Base-by-base conservation (phyloP, 2,329 filamentous ascomycete genomes). In the Teratosphaeriaceae sp. region DNA sequence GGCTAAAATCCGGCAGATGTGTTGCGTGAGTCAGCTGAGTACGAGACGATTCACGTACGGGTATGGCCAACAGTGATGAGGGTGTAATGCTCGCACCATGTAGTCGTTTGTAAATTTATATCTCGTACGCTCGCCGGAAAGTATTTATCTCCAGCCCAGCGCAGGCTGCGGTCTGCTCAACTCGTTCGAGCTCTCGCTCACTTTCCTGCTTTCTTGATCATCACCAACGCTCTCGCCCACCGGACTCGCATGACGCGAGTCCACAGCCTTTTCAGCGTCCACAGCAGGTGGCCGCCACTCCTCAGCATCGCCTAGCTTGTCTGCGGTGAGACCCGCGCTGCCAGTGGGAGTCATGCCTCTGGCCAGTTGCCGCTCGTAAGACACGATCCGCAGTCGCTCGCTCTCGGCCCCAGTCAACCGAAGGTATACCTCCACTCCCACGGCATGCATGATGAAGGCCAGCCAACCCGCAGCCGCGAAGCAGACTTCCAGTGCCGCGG, bases 381-480 rank as follows among this genome's bases (percentile, higher is more conserved):
- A 76, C 1, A 80, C 66, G n/a, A 68, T 64, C 9, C 77, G 67
- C 36, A 82, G 58, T 5, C 78, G 64, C 34, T 78, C 65, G 1
- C 64, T 62, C 51, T 82, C 78, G 11, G 58, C 66, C 0, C 76
- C 74, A 0, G 78, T 82, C 16, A 78, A 56, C 2, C 57, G 62
- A 18, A 80, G 59, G 62, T 79, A 68, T 2, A 61, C 19, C 43
- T 66, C 62, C 2, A 67, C 54, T 19, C 60, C 59, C 16, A 75
- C 38, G 8, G 63, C 64, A 50, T 82, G 78, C 1, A 82, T 38
- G 0, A 66, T 48, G 2, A 79, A 51, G 0, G 74, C 69, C 5
- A 81, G 42, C 74, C 75, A 82, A 1, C 71, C 43, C 0, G 71
- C 69, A 51, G 72, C 67, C 3, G 74, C 76, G 46, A 80, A 81